These are phyloP conservation scores for Alternaria atra DNA, from an alignment of 2,329 filamentous ascomycete genomes.

Conservation along the genomic window DNA sequence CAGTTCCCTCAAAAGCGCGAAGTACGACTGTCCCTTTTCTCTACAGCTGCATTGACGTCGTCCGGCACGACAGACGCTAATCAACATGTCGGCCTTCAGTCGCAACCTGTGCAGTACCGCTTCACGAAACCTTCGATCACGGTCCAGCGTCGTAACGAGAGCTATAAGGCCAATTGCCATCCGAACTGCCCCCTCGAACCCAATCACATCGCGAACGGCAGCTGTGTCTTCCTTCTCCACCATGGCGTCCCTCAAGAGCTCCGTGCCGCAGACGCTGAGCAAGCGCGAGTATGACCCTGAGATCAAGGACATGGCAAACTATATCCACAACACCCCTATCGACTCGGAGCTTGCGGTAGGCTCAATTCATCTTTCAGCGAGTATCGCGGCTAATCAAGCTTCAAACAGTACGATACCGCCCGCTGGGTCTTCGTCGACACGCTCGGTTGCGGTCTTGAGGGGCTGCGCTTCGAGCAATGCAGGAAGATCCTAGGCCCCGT, in stretches of 20 bases:
- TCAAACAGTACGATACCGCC: constrained; percentile 84
- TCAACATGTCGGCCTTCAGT: constrained; percentile 54
- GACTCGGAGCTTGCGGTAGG: constrained; percentile 91
- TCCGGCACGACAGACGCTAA: constrained; percentile 48
- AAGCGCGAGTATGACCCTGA: constrained; percentile 80
- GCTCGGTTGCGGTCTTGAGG: constrained; percentile 94
- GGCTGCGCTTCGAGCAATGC: constrained; percentile 94
- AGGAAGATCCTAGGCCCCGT: constrained; percentile 91
- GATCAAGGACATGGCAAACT: constrained; percentile 93
- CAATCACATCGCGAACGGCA: constrained; percentile 34
- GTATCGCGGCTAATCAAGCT: constrained; percentile 25
- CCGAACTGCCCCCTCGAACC: constrained; percentile 33
- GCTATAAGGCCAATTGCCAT: constrained; percentile 50
- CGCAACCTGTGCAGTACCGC: constrained; percentile 53
- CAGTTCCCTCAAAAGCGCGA: constrained; percentile 33
- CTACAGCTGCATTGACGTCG: constrained; percentile 44
- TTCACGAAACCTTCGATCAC: constrained; percentile 49
- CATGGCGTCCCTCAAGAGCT: constrained; percentile 50
- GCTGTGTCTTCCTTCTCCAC: constrained; percentile 47
- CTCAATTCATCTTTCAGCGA: constrained; percentile 23
- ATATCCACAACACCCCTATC: constrained; percentile 91
- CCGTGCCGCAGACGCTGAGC: constrained; percentile 40
- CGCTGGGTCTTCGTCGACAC: constrained; percentile 97
- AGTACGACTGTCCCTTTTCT: constrained; percentile 47
- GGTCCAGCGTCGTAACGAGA: constrained; percentile 45